A percentile compares a stretch with the other conserved stretches of the same genome.
Conservation (phyloP, 495 filamentous ascomycete genomes). For the Cryomyces minteri region DNA sequence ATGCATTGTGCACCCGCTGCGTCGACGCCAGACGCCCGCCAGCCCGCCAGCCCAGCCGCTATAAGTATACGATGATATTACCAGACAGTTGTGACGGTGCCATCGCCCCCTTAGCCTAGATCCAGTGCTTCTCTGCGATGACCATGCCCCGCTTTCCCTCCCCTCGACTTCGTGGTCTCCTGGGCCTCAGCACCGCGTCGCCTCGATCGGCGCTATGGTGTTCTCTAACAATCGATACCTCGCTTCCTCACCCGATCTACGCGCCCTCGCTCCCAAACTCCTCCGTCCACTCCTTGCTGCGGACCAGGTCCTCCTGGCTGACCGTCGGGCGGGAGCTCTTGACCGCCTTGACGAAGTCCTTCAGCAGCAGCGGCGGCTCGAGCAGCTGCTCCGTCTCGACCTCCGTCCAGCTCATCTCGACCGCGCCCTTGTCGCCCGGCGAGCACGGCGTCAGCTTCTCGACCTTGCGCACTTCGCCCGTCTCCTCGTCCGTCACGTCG, state of each 20-base stretch:
- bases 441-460: conserved; percentile 84
- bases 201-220: too few species aligned
- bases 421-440: conserved; percentile 66
- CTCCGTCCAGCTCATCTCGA: conserved; percentile 87
- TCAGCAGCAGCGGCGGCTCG: conserved; percentile 70
- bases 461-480: conserved; percentile 35
- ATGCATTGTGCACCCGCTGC: too few species aligned
- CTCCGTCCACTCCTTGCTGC: conserved; percentile 83
- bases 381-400: conserved; percentile 65
- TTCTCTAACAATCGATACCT: too few species aligned
- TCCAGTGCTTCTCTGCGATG: too few species aligned
- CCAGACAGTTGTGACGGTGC: too few species aligned
- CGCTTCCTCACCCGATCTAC: neutral
- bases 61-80: too few species aligned
- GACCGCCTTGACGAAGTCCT: conserved; percentile 90
- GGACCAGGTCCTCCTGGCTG: conserved; percentile 59
- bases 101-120: too few species aligned
- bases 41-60: too few species aligned
- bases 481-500: conserved; percentile 30
- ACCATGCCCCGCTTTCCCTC: too few species aligned
- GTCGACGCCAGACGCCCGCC: too few species aligned
- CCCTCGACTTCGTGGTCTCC: too few species aligned
- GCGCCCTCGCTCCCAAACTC: conserved; percentile 94
- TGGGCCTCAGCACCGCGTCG: too few species aligned
- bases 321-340: conserved; percentile 78